Percentiles rank a stretch among this genome's conserved stretches.
Conservation (phyloP, 2,329 filamentous ascomycete genomes). For the Diaporthe humulicola region DNA sequence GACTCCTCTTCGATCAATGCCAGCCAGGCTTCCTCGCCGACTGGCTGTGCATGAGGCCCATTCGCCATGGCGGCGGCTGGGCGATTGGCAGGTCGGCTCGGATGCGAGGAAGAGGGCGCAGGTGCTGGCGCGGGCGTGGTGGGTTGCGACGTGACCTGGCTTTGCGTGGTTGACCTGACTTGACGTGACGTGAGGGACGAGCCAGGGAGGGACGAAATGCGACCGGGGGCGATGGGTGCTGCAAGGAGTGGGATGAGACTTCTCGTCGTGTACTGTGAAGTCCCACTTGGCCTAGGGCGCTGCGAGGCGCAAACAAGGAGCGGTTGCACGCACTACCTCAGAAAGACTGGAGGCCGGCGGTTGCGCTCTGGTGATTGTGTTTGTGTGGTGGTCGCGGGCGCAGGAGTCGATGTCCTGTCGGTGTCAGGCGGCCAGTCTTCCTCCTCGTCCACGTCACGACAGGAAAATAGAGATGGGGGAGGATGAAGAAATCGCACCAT, state of each 20-base stretch:
- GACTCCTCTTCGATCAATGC: conserved; percentile 82
- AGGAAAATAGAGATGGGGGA: conserved; percentile 38
- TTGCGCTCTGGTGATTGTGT: conserved; percentile 21
- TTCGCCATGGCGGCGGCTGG: conserved; percentile 54
- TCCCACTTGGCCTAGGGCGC: conserved; percentile 25
- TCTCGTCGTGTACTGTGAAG: conserved; percentile 33
- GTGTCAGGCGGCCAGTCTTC: conserved; percentile 39
- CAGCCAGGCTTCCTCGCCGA: conserved; percentile 83
- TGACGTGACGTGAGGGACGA: conserved; percentile 12
- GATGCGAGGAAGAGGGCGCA: conserved; percentile 1
- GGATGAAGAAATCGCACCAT: conserved; percentile 38
- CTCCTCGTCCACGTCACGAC: conserved; percentile 40
- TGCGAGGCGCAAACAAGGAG: conserved; percentile 26
- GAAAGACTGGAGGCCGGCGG: conserved; percentile 1
- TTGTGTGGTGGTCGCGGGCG: conserved; percentile 8
- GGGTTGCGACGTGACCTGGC: conserved; percentile 2
- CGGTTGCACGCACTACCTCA: conserved; percentile 15
- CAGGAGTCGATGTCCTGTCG: conserved; percentile 28
- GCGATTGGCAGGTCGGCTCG: neutral
- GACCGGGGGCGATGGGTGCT: conserved; percentile 10
- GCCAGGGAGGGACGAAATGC: neutral
- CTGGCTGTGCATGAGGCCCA: conserved; percentile 57
- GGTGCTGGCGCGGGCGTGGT: neutral
- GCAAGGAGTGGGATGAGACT: conserved; percentile 32
- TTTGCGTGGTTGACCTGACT: neutral